Conservation (phyloP, 163 green algal species). For the Prototheca cutis region DNA sequence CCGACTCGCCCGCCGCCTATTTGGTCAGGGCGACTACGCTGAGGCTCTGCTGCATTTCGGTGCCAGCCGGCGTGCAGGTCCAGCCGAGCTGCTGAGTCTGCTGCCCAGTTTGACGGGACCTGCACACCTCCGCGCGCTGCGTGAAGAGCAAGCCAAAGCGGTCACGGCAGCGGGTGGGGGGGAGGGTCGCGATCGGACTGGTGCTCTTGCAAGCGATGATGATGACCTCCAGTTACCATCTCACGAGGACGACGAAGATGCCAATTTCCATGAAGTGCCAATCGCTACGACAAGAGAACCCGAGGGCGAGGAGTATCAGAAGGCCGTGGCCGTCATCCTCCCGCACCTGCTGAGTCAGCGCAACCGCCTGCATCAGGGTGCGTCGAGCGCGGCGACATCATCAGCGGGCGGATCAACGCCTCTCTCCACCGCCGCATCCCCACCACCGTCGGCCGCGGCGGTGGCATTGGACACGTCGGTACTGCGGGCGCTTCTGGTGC, state of each 20-base stretch:
- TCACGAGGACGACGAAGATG: too few relatives aligned
- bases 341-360: conserved; percentile 68
- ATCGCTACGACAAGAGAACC: too few relatives aligned
- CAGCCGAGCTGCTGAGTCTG: conserved; percentile 54
- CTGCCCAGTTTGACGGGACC: conserved; percentile 51
- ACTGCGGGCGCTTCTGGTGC: conserved; percentile 44
- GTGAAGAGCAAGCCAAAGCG: too few relatives aligned
- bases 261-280: too few relatives aligned
- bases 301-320: conserved; percentile 10
- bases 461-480: conserved; percentile 57
- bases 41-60: conserved; percentile 65
- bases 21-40: conserved; percentile 47
- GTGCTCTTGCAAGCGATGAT: too few relatives aligned
- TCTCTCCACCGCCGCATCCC: too few relatives aligned
- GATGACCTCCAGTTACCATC: too few relatives aligned
- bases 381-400: background rate
- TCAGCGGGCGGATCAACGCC: too few relatives aligned
- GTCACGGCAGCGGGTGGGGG: background rate
- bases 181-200: background rate
- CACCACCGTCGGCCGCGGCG: background rate
- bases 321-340: conserved; percentile 42
- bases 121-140: conserved; percentile 16
- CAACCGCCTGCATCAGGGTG: conserved; percentile 34
- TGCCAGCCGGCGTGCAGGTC: conserved; percentile 39
- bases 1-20: conserved; percentile 47